Percentiles rank a stretch among this genome's conserved stretches.
Evolutionary conservation across 768 basidiomycete genomes (phyloP).

Genomic region (Xerocomellus dryophilus): DNA sequence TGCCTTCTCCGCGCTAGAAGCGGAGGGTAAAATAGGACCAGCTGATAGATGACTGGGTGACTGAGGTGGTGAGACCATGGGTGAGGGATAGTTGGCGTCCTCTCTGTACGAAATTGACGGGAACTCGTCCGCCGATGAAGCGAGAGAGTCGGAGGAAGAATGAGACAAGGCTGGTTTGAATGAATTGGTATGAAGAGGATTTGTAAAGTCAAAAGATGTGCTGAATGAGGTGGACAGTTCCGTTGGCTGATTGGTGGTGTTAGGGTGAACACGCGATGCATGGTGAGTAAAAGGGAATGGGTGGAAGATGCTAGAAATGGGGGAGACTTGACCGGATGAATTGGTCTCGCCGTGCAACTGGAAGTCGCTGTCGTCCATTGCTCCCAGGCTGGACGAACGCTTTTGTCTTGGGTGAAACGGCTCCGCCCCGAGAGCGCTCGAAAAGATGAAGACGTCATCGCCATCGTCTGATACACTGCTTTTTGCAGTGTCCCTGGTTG

Average conservation of each 20-base stretch:
- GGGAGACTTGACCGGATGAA: conserved; percentile 23
- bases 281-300: conserved; percentile 10
- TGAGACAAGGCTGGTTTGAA: conserved; percentile 18
- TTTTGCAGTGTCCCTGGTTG: conserved; percentile 14
- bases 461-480: conserved; percentile 36
- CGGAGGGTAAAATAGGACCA: conserved; percentile 15
- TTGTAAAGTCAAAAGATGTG: conserved; percentile 27
- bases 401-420: conserved; percentile 31
- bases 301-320: conserved; percentile 22
- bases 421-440: conserved; percentile 25
- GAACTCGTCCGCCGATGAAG: conserved; percentile 8
- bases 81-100: conserved; percentile 1
- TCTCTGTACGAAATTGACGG: conserved; percentile 3
- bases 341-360: conserved; percentile 12
- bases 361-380: conserved; percentile 38
- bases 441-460: conserved; percentile 58
- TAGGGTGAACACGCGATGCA: conserved; percentile 12
- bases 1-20: conserved; percentile 55
- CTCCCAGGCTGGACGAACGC: conserved; percentile 44
- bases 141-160: conserved; percentile 19
- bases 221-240: conserved; percentile 22
- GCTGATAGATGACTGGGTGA: conserved; percentile 11
- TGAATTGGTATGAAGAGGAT: conserved; percentile 27
- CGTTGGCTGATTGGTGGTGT: conserved; percentile 12
- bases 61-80: conserved; percentile 10